phyloP scores from a whole-genome alignment of 352 stramenopile genomes.

The Phytophthora vignae region DNA sequence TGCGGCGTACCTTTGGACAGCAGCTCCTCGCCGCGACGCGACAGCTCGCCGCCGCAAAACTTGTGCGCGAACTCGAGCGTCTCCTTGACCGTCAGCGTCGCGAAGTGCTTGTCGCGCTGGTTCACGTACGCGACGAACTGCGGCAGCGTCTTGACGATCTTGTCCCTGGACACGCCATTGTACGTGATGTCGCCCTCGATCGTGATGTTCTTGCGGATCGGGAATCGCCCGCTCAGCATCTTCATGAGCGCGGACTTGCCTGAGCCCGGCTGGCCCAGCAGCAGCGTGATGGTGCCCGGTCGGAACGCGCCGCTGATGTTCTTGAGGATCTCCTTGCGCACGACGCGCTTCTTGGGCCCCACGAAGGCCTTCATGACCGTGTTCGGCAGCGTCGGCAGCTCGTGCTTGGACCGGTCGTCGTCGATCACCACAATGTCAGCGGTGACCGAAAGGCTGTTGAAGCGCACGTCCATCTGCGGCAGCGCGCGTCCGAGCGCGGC shows the following conservation, averaged over 20 bases:
- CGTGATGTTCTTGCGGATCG: constrained; percentile 21
- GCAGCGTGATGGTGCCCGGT: constrained; percentile 24
- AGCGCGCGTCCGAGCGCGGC: not conserved
- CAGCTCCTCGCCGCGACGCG: constrained; percentile 9
- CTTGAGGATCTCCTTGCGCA: constrained; percentile 29
- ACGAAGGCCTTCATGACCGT: not conserved
- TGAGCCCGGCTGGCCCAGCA: constrained; percentile 18
- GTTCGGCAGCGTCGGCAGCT: constrained; percentile 2
- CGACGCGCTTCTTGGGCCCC: not conserved
- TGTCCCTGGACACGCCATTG: constrained; percentile 1
- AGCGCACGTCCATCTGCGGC: not conserved
- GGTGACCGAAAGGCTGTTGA: not conserved
- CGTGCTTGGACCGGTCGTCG: constrained; percentile 1
- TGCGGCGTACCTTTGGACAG: constrained; percentile 14
- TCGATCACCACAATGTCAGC: constrained; percentile 1
- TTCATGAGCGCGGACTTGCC: constrained; percentile 43
- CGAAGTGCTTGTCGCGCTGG: constrained; percentile 57
- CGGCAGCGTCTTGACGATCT: constrained; percentile 19
- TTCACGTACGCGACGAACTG: constrained; percentile 52
- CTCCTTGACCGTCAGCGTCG: constrained; percentile 54
- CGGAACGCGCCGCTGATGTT: constrained; percentile 15
- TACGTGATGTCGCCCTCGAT: constrained; percentile 17
- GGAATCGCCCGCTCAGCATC: constrained; percentile 19
- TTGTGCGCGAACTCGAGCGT: constrained; percentile 55
- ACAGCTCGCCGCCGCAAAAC: constrained; percentile 27